Conservation (phyloP, 495 filamentous ascomycete species). For the Daldinia concentrica region DNA sequence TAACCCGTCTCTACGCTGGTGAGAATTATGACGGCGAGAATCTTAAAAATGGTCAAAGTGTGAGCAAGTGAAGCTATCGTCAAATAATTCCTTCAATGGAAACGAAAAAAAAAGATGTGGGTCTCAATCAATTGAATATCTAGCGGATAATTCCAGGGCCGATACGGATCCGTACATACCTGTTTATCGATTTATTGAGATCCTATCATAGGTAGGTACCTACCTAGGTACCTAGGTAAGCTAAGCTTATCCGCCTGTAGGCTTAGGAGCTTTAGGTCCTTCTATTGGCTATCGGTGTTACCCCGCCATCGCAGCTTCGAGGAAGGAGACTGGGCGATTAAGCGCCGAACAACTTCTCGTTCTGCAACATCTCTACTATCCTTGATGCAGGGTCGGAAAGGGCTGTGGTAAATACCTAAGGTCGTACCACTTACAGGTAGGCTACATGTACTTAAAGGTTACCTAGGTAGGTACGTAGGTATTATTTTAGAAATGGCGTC, state of each 20-base stretch:
- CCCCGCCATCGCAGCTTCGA: constrained; percentile 40
- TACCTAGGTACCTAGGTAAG: no score
- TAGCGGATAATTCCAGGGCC: constrained; percentile 19
- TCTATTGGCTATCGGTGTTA: constrained; percentile 25
- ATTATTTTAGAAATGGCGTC: constrained; percentile 13
- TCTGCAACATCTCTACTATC: constrained; percentile 1
- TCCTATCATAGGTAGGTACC: no score
- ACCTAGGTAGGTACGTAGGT: no score
- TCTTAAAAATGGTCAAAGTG: not conserved
- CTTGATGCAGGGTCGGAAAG: constrained; percentile 17
- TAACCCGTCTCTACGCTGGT: not conserved
- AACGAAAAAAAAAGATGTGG: constrained; percentile 22
- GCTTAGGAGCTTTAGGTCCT: not conserved
- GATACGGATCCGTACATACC: not conserved
- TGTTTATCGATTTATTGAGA: constrained; percentile 22
- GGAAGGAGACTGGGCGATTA: constrained; percentile 40
- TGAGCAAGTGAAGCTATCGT: constrained; percentile 26
- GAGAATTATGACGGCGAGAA: not conserved
- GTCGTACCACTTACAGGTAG: constrained; percentile 26
- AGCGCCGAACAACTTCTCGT: constrained; percentile 36
- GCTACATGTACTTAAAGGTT: no score
- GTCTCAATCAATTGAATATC: constrained; percentile 16
- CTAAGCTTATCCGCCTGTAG: not conserved
- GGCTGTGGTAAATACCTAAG: not conserved
- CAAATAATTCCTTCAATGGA: not conserved